These are phyloP conservation scores for Pythium vanterpoolii DNA, from an alignment of 352 stramenopile genomes.

Conservation along the genomic window DNA sequence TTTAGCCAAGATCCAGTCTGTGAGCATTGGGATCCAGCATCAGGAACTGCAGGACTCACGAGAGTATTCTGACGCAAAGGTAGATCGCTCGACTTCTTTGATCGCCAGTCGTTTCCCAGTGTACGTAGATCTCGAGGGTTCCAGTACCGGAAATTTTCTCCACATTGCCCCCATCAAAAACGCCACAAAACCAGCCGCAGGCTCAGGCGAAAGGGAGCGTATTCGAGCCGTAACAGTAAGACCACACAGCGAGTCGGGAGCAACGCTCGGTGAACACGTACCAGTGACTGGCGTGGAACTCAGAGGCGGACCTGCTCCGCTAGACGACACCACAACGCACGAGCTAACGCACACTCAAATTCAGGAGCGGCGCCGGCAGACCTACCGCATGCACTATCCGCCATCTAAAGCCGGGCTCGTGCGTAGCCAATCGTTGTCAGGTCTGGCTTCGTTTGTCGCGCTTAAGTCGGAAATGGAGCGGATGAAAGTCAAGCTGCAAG, in stretches of 20 bases:
- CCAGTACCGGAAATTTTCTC: slow-evolving; percentile 5
- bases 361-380: slow-evolving; percentile 4
- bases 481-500: slow-evolving; percentile 43
- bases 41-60: background rate
- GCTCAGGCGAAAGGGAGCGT: background rate
- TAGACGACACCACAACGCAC: background rate
- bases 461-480: slow-evolving; percentile 46
- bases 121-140: slow-evolving; percentile 15
- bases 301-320: background rate
- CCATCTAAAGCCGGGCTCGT: background rate
- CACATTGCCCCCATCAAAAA: slow-evolving; percentile 6
- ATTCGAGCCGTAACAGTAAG: background rate
- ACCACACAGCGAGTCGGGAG: background rate
- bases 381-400: slow-evolving; percentile 18
- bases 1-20: background rate
- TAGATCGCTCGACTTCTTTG: background rate
- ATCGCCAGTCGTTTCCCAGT: slow-evolving; percentile 18
- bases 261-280: too few relatives aligned
- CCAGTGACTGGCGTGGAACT: too few relatives aligned
- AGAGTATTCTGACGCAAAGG: background rate
- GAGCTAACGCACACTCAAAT: background rate
- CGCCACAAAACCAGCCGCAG: background rate
- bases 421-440: background rate
- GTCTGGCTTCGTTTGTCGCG: slow-evolving; percentile 25
- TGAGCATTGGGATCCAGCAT: background rate